Evolutionary conservation across 768 basidiomycete genomes (phyloP), one percentile per base, ranked within the genome.

Genomic region (Tylopilus felleus): DNA sequence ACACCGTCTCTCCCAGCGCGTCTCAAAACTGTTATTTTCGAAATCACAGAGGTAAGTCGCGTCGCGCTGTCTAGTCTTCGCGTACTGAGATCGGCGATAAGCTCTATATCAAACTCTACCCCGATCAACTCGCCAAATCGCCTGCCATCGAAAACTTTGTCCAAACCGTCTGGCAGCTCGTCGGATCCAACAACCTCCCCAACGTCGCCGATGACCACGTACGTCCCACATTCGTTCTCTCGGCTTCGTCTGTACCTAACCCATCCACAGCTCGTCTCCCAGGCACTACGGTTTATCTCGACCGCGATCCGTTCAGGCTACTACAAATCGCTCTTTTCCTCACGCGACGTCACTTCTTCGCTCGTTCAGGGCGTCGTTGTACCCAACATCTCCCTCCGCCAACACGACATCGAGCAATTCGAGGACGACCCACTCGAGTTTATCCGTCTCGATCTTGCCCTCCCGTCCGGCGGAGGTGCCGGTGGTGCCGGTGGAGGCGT

Each of bases 381-480:
- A 25, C 94, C 96, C n/a, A 98, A 97, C 63, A 90, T 97, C 54
- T 76, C 82, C 14, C 77, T 98, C 14, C 82, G 94, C 56, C 86
- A 89, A 36, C 89, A 93, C 60, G 95, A 98, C 52, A 80, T 91
- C 47, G 97, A 99, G 63, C 86, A 93, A 69, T 98, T 99, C 64
- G 94, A 97, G 71, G 97, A 98, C 56, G 95, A 97, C 60, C 95
- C 97, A 0, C 80, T 96, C 36, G 96, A 98, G 66, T 98, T 88
- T 67, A 90, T 98, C 61, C 86, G 93, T 21, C 79, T 91, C 39
- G 93, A 96, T 63, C 76, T 96, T 25, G 79, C 93, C 14, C 74
- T 81, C 62, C 79, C 77, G 51, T 85, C 88, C 52, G 68, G 66
- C 16, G 53, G 73, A 53, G 65, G 65, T 13, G 48, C 71, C 49